phyloP scores from a whole-genome alignment of 352 stramenopile species.

The Phytopythium ostracodes region DNA sequence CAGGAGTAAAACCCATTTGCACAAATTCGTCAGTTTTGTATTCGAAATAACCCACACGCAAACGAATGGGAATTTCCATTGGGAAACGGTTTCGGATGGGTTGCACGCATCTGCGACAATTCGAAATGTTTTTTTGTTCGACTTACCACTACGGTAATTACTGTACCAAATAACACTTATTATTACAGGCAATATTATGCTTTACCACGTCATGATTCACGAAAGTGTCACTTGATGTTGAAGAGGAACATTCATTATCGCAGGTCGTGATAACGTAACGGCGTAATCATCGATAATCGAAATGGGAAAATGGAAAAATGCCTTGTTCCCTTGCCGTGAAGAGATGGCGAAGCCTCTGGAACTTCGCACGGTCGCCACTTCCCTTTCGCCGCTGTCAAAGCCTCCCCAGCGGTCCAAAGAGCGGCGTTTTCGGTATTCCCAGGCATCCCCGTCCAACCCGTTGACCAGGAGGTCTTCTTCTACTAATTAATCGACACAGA shows the following conservation, averaged over 20 bases:
- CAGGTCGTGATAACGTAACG: neutral
- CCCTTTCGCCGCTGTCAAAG: neutral
- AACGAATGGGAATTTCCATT: too few relatives aligned
- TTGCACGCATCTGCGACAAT: neutral
- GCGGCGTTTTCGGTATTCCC: too few relatives aligned
- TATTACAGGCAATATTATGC: neutral
- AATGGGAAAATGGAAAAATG: neutral
- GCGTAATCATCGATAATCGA: neutral
- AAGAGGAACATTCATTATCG: neutral
- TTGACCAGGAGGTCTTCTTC: too few relatives aligned
- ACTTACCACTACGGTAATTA: neutral
- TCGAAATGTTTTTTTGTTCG: neutral
- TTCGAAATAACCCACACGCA: too few relatives aligned
- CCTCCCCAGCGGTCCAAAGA: neutral
- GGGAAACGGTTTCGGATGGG: neutral
- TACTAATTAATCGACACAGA: neutral
- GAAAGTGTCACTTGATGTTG: neutral
- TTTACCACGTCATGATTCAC: neutral
- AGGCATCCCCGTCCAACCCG: too few relatives aligned
- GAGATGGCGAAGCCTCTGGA: neutral
- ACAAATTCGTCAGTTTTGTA: too few relatives aligned
- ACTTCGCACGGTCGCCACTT: neutral
- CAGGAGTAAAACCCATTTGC: too few relatives aligned
- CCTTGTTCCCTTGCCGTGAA: neutral
- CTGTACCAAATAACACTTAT: neutral